phyloP scores from a whole-genome alignment of 108 stramenopile species.

The Conticribra guillardii region DNA sequence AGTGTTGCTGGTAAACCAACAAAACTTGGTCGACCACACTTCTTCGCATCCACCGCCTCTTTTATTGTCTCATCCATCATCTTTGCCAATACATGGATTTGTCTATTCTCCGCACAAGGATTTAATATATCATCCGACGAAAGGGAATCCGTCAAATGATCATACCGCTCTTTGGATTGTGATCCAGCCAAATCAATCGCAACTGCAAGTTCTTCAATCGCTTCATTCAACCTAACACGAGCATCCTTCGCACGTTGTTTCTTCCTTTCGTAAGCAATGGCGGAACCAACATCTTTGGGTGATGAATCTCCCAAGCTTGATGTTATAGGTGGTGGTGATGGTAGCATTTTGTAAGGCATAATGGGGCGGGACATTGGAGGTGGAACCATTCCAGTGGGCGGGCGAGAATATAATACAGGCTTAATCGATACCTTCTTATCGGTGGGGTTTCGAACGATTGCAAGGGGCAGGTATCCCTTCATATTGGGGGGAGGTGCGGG shows the following conservation, averaged over 20 bases:
- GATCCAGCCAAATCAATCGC: slow-evolving; percentile 78
- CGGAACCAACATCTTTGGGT: slow-evolving; percentile 22
- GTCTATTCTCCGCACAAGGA: slow-evolving; percentile 4
- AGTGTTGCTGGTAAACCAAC: slow-evolving; percentile 80
- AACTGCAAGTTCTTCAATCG: slow-evolving; percentile 75
- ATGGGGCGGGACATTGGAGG: background rate
- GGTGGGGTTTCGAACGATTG: background rate
- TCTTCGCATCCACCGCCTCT: slow-evolving; percentile 72
- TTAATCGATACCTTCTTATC: background rate
- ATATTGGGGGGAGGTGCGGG: slow-evolving; percentile 57
- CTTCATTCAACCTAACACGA: slow-evolving; percentile 77
- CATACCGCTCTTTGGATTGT: slow-evolving; percentile 64
- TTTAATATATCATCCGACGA: background rate
- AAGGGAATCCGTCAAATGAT: slow-evolving; percentile 33
- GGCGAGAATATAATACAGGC: background rate
- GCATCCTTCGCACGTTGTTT: slow-evolving; percentile 90
- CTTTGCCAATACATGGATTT: slow-evolving; percentile 16
- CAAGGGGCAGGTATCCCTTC: background rate
- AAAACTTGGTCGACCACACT: slow-evolving; percentile 86
- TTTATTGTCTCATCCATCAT: slow-evolving; percentile 59
- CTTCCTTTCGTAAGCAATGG: slow-evolving; percentile 80
- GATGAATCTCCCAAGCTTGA: background rate
- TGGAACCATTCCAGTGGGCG: background rate
- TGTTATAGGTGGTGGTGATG: background rate
- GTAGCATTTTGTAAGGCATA: background rate